Conservation (phyloP, 2,329 filamentous ascomycete genomes). For the Ophiostoma triangulosporum region DNA sequence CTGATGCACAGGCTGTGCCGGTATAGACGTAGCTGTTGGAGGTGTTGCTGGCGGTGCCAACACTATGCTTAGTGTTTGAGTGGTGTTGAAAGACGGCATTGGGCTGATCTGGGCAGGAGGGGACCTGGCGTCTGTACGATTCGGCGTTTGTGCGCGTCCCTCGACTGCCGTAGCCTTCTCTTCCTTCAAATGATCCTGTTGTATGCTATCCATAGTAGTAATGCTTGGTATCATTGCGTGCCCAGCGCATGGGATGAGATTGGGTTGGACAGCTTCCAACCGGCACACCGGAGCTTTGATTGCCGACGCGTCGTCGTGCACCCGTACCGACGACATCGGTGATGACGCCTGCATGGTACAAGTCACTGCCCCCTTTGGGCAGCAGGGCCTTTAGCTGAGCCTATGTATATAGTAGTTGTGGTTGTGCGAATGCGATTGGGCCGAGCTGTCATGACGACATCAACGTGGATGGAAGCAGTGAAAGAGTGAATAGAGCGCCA, state of each 20-base stretch:
- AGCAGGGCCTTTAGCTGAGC: too few relatives aligned
- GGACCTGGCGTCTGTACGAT: background rate
- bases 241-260: background rate
- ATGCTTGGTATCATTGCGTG: background rate
- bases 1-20: background rate
- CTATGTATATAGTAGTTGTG: too few relatives aligned
- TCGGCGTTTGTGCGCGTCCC: background rate
- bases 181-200: too few relatives aligned
- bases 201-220: too few relatives aligned
- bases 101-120: background rate
- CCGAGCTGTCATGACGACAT: too few relatives aligned
- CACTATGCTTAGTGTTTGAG: background rate
- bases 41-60: background rate
- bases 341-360: background rate
- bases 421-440: too few relatives aligned
- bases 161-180: too few relatives aligned
- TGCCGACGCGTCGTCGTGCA: background rate
- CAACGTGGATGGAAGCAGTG: too few relatives aligned
- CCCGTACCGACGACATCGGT: background rate
- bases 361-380: too few relatives aligned
- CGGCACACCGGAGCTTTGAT: background rate
- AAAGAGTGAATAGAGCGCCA: too few relatives aligned
- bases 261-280: background rate
- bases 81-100: background rate
- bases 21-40: background rate